Percentiles rank a stretch among this genome's conserved stretches.
Conservation (phyloP, 805 yeast genomes). For the Metschnikowia picachoensis region DNA sequence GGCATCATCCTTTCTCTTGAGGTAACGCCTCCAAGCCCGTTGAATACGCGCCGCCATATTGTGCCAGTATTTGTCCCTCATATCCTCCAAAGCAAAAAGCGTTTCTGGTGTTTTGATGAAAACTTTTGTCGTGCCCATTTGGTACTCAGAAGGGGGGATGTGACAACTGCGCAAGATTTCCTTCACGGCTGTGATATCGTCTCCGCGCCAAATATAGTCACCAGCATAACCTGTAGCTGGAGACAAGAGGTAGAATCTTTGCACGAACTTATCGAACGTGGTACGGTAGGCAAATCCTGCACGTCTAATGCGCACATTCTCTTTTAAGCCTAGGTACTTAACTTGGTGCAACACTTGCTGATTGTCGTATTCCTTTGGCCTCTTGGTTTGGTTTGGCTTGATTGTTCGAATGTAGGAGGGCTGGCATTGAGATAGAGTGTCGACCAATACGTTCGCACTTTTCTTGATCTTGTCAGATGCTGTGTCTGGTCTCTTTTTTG, state of each 20-base stretch:
- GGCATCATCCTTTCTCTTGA: constrained; percentile 78
- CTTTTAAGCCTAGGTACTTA: constrained; percentile 92
- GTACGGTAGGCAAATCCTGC: constrained; percentile 99
- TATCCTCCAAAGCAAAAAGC: constrained; percentile 86
- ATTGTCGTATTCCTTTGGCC: constrained; percentile 85
- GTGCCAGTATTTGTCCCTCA: constrained; percentile 97
- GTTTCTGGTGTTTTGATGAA: constrained; percentile 98
- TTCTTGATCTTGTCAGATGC: constrained; percentile 92
- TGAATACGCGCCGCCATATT: constrained; percentile 97
- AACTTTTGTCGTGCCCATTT: constrained; percentile 86
- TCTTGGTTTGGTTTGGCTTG: constrained; percentile 91
- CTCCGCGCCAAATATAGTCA: constrained; percentile 58
- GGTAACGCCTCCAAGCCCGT: constrained; percentile 89
- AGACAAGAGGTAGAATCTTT: constrained; percentile 84
- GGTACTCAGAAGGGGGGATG: constrained; percentile 79
- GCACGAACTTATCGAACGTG: constrained; percentile 93
- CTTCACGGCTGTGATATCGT: constrained; percentile 48
- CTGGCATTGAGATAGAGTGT: constrained; percentile 82
- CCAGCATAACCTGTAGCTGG: constrained; percentile 90
- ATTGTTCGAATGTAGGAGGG: constrained; percentile 97
- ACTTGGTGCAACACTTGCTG: constrained; percentile 92
- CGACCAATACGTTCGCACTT: constrained; percentile 87
- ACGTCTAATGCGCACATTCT: constrained; percentile 94
- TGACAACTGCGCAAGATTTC: constrained; percentile 51
- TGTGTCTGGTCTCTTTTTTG: constrained; percentile 84